Evolutionary conservation across 768 basidiomycete genomes (phyloP).

Genomic region (Tulasnella calospora): DNA sequence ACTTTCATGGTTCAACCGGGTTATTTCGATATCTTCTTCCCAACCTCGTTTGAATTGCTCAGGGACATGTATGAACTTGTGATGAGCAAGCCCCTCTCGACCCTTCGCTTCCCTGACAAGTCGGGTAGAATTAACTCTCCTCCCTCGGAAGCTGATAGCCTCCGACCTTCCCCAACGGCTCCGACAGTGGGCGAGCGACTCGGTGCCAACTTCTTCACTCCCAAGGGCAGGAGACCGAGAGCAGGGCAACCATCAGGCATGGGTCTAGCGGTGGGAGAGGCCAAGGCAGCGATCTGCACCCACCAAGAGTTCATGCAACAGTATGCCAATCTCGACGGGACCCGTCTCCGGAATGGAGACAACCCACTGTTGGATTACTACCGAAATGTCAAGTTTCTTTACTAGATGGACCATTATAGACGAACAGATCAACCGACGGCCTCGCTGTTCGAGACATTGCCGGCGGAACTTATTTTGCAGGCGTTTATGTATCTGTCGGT

Average conservation of each 20-base stretch:
- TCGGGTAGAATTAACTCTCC: neutral
- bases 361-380: slow-evolving; percentile 88
- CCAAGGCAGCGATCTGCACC: slow-evolving; percentile 75
- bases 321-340: slow-evolving; percentile 70
- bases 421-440: neutral
- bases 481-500: neutral
- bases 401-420: slow-evolving; percentile 43
- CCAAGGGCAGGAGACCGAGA: slow-evolving; percentile 49
- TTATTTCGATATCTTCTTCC: slow-evolving; percentile 98
- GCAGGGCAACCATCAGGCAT: slow-evolving; percentile 62
- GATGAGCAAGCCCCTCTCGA: slow-evolving; percentile 52
- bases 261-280: slow-evolving; percentile 73
- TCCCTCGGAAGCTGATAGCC: slow-evolving; percentile 27
- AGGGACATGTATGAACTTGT: slow-evolving; percentile 87
- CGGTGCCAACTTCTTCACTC: slow-evolving; percentile 64
- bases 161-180: slow-evolving; percentile 52
- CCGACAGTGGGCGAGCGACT: slow-evolving; percentile 48
- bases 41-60: slow-evolving; percentile 79
- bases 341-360: slow-evolving; percentile 71
- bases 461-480: neutral
- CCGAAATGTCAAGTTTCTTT: slow-evolving; percentile 89
- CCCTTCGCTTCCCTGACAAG: slow-evolving; percentile 13
- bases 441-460: neutral
- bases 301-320: slow-evolving; percentile 86
- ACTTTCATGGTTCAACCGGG: slow-evolving; percentile 91